Conservation (phyloP, 2,329 filamentous ascomycete species). For the Botrytis galanthina region DNA sequence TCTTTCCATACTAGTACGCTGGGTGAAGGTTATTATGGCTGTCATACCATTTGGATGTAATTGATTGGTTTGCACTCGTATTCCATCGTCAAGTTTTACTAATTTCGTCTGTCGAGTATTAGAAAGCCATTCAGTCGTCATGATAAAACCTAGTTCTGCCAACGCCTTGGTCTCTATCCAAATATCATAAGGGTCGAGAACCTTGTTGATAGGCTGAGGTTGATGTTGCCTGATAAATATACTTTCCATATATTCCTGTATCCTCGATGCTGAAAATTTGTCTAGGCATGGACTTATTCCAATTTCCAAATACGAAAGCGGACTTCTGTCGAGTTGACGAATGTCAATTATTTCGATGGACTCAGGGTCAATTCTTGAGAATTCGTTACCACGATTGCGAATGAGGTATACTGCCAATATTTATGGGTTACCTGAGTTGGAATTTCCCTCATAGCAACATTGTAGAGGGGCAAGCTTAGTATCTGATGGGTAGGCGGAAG, state of each 20-base stretch:
- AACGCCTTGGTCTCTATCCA: background rate
- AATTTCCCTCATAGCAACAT: background rate
- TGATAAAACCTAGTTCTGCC: background rate
- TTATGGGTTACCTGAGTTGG: background rate
- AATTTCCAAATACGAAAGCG: background rate
- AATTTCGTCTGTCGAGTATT: background rate
- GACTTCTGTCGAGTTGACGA: background rate
- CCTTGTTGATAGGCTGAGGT: background rate
- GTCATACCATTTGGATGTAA: background rate
- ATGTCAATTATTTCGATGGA: background rate
- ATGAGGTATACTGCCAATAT: background rate
- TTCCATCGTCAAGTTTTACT: background rate
- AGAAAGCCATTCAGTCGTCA: background rate
- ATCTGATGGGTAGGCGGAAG: background rate
- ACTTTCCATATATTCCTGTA: background rate
- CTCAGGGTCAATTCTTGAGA: background rate
- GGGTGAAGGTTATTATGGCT: background rate
- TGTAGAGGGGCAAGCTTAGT: background rate
- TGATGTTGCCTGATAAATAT: background rate
- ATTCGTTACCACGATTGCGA: background rate
- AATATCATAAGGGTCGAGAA: background rate
- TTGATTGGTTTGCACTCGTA: background rate
- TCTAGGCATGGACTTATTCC: background rate
- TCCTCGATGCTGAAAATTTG: background rate
- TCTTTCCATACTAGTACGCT: background rate